Evolutionary conservation across 2,329 filamentous ascomycete genomes (phyloP).

Genomic region (Thermothelomyces thermophilus): DNA sequence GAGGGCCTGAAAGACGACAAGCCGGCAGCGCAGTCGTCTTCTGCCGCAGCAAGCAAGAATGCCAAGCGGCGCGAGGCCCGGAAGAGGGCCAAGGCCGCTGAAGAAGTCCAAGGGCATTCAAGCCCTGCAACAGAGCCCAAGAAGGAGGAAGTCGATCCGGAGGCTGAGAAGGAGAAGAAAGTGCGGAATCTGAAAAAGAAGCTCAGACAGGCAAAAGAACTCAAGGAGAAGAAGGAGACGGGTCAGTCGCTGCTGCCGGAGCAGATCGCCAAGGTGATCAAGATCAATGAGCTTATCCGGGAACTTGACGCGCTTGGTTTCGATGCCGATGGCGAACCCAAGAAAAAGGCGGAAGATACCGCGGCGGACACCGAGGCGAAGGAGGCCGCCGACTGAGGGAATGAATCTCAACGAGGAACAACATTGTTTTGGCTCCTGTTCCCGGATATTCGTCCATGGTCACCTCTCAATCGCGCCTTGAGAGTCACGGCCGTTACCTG

Average conservation of each 20-base stretch:
- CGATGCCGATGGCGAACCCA: constrained; percentile 64
- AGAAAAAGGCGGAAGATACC: not conserved
- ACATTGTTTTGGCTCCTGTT: no score
- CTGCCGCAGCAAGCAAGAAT: constrained; percentile 68
- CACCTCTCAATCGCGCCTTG: no score
- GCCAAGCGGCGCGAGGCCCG: constrained; percentile 62
- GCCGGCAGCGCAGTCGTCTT: constrained; percentile 30
- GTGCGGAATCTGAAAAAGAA: constrained; percentile 90
- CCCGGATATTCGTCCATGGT: no score
- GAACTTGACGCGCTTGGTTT: constrained; percentile 83
- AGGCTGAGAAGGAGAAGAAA: constrained; percentile 84
- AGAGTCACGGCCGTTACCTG: no score
- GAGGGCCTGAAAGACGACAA: constrained; percentile 48
- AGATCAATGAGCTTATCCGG: constrained; percentile 86
- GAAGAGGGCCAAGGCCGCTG: constrained; percentile 50
- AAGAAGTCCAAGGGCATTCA: constrained; percentile 48
- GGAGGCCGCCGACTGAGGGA: not conserved
- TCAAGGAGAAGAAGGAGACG: constrained; percentile 84
- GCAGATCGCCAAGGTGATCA: constrained; percentile 95
- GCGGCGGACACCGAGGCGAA: constrained; percentile 1
- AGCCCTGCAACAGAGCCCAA: constrained; percentile 28
- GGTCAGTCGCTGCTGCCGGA: constrained; percentile 81
- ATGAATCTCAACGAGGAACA: not conserved
- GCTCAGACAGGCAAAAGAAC: constrained; percentile 82
- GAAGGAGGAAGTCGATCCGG: constrained; percentile 52